Evolutionary conservation across 345 rosid species (phyloP), one percentile per base, ranked within the genome.

Genomic region (Hevea brasiliensis): DNA sequence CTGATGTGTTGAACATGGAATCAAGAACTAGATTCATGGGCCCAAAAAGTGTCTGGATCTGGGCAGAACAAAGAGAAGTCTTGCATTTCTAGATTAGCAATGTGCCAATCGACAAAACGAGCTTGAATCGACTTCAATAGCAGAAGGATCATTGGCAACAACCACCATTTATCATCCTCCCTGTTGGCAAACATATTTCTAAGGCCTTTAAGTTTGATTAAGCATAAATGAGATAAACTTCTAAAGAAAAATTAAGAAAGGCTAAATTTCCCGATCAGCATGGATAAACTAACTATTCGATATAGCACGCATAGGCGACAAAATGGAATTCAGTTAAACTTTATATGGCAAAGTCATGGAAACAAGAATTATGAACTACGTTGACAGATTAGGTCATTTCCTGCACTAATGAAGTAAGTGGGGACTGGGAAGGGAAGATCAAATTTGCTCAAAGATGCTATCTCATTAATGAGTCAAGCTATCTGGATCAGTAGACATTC

Each of bases 1-100:
- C 59, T 5, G 7, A 23, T 44, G 72, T 59, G 12, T 18, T 13
- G 24, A 53, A 8, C 47, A 8, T 24, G 6, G 47, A 32, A 72
- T 92, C 90, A 92, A 58, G 88, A 87, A 73, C 76, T 79, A 50
- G 93, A 77, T 74, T 94, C 98, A 58, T 90, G 85, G 2, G 92
- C 95, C 98, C 99, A 95, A 79, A 92, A 95, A 13, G 97, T 77
- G 77, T 92, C 93, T 7, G 97, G 94, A 81, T 95, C 96, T 0
- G 93, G 86, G 75, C 93, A 86, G 83, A 85, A 89, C 68, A 91
- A 89, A 61, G 98, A 88, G 61, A 85, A 83, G 78, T 95, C 99
- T 42, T 84, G 86, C 68, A 91, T 84, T 83, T 95, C 97, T 6
- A 95, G 86, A 86, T 95, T 95, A 18, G 97, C 99, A 20, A 95